Conservation (phyloP, 257 asterid genomes). For the Jacaranda mimosifolia region DNA sequence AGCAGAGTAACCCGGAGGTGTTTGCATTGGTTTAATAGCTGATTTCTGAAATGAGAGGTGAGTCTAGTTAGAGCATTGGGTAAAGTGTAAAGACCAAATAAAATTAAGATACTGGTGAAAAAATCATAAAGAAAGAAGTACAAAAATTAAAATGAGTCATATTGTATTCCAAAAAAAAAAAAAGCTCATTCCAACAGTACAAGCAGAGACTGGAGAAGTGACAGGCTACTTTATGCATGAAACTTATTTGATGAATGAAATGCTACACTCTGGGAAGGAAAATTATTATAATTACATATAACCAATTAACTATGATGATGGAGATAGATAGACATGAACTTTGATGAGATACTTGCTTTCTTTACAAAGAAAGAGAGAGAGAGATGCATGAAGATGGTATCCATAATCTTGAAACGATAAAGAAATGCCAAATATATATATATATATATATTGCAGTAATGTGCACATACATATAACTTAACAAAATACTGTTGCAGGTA, state of each 20-base stretch:
- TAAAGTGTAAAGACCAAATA: neutral
- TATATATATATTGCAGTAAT: too few species aligned
- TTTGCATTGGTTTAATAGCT: slow-evolving; percentile 66
- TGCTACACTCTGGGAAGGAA: neutral
- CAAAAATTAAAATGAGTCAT: neutral
- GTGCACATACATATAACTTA: too few species aligned
- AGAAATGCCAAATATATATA: too few species aligned
- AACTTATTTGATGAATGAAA: neutral
- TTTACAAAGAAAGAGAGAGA: neutral
- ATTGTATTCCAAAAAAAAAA: neutral
- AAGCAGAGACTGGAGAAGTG: neutral
- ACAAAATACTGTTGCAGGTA: too few species aligned
- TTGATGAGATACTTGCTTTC: neutral
- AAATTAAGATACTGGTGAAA: slow-evolving; percentile 21
- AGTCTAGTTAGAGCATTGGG: neutral
- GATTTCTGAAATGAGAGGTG: slow-evolving; percentile 52
- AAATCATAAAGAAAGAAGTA: neutral
- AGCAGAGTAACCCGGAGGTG: slow-evolving; percentile 67
- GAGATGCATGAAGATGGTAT: neutral
- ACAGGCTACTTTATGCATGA: neutral
- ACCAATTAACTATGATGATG: neutral
- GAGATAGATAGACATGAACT: neutral
- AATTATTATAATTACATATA: neutral
- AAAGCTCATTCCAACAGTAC: neutral
- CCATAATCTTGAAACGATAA: neutral